phyloP scores from a whole-genome alignment of 1,284 basidiomycete genomes.

The Tilletiaria anomala region DNA sequence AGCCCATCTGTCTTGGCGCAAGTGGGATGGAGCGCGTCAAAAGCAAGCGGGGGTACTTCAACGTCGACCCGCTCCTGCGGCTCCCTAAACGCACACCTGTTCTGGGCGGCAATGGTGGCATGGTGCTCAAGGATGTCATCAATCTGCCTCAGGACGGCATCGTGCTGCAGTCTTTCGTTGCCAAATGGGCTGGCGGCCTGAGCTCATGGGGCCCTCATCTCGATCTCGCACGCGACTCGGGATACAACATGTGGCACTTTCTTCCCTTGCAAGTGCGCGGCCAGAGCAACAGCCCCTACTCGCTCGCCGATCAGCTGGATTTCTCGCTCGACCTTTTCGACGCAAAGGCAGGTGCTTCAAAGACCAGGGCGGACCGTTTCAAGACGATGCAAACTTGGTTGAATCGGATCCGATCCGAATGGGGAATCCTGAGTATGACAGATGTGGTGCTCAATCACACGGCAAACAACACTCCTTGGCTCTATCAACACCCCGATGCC shows the following conservation, averaged over 20 bases:
- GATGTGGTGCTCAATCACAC: slow-evolving; percentile 34
- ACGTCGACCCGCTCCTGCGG: slow-evolving; percentile 27
- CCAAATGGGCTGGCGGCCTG: slow-evolving; percentile 31
- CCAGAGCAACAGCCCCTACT: slow-evolving; percentile 26
- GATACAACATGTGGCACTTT: slow-evolving; percentile 36
- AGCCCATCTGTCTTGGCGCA: not conserved
- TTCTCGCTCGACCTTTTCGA: slow-evolving; percentile 25
- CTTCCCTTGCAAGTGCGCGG: slow-evolving; percentile 28
- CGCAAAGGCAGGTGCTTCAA: slow-evolving; percentile 5
- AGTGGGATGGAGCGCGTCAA: slow-evolving; percentile 3
- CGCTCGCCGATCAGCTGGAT: slow-evolving; percentile 27
- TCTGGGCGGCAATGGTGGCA: slow-evolving; percentile 15
- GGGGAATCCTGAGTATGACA: slow-evolving; percentile 29
- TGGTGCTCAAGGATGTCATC: slow-evolving; percentile 4
- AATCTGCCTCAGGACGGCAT: slow-evolving; percentile 21
- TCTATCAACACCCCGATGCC: slow-evolving; percentile 30
- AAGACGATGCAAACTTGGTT: slow-evolving; percentile 12
- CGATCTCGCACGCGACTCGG: slow-evolving; percentile 21
- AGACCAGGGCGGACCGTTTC: slow-evolving; percentile 12
- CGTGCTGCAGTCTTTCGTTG: slow-evolving; percentile 26
- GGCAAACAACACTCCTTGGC: slow-evolving; percentile 25
- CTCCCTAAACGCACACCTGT: slow-evolving; percentile 14
- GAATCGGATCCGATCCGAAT: slow-evolving; percentile 15
- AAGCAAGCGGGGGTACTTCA: slow-evolving; percentile 26
- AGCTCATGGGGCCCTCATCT: slow-evolving; percentile 23